Percentiles rank a stretch among this genome's conserved stretches.
Conservation (phyloP, 257 asterid species). For the Catharanthus roseus region DNA sequence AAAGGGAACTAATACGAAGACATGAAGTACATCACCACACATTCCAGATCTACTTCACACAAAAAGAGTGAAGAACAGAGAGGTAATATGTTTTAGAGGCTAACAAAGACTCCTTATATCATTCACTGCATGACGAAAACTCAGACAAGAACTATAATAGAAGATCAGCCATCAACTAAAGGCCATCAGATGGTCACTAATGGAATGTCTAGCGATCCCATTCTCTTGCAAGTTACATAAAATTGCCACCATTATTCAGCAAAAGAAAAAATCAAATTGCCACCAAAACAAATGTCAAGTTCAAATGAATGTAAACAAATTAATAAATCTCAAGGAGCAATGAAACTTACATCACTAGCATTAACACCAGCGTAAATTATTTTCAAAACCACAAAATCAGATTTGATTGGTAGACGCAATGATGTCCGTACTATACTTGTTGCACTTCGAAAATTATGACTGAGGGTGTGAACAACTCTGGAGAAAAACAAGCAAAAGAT, state of each 20-base stretch:
- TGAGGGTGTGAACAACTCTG: conserved; percentile 83
- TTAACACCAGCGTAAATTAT: conserved; percentile 95
- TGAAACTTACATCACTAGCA: conserved; percentile 93
- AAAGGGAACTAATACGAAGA: background rate
- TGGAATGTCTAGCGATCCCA: background rate
- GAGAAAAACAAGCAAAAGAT: conserved; percentile 22
- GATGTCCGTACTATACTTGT: conserved; percentile 54
- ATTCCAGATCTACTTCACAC: background rate
- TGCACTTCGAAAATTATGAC: conserved; percentile 79
- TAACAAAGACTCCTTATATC: background rate
- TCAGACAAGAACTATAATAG: background rate
- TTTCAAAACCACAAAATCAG: conserved; percentile 78
- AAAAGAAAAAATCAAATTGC: background rate
- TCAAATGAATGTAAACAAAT: background rate
- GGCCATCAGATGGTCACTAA: background rate
- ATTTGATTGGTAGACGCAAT: conserved; percentile 64
- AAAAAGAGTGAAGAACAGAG: background rate
- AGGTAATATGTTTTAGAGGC: background rate
- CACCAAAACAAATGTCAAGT: background rate
- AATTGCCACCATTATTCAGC: background rate
- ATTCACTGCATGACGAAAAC: background rate
- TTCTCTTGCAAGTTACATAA: background rate
- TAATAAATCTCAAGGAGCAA: conserved; percentile 11
- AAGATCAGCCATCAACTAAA: background rate
- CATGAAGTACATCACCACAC: background rate